phyloP scores from a whole-genome alignment of 257 asterid genomes.

The Agastache rugosa region DNA sequence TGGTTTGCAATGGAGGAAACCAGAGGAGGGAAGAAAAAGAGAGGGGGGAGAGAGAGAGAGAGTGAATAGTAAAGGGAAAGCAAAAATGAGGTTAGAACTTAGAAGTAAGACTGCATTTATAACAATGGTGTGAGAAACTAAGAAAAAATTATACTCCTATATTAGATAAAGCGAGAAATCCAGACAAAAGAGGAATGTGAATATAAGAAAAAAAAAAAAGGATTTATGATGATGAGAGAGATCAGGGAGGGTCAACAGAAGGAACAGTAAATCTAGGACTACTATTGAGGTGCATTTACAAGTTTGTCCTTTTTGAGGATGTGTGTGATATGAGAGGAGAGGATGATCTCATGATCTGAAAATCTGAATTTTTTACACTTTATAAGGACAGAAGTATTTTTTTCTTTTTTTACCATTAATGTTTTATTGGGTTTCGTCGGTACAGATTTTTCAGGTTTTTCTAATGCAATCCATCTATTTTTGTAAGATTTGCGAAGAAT shows the following conservation, averaged over 20 bases:
- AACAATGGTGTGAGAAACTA: constrained; percentile 28
- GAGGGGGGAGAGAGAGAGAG: constrained; percentile 30
- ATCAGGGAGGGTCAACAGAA: constrained; percentile 24
- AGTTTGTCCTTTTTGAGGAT: constrained; percentile 20
- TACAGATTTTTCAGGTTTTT: too few species aligned
- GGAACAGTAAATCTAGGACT: constrained; percentile 42
- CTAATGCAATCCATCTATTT: too few species aligned
- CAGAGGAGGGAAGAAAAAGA: constrained; percentile 32
- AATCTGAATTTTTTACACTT: neutral
- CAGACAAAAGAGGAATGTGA: constrained; percentile 32
- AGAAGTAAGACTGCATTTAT: constrained; percentile 51
- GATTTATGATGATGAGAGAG: neutral
- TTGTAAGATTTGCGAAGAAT: too few species aligned
- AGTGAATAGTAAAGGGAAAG: constrained; percentile 47
- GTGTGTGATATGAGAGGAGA: neutral
- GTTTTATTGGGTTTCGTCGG: too few species aligned
- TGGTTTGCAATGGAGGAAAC: constrained; percentile 85
- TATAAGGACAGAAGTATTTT: too few species aligned
- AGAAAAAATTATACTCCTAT: too few species aligned
- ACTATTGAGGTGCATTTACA: constrained; percentile 22
- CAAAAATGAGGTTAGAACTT: constrained; percentile 33
- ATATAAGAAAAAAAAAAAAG: neutral
- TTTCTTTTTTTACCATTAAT: neutral
- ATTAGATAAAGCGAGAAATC: constrained; percentile 36
- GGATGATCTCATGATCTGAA: neutral